phyloP scores from a whole-genome alignment of 768 basidiomycete species.

The Suillus occidentalis region DNA sequence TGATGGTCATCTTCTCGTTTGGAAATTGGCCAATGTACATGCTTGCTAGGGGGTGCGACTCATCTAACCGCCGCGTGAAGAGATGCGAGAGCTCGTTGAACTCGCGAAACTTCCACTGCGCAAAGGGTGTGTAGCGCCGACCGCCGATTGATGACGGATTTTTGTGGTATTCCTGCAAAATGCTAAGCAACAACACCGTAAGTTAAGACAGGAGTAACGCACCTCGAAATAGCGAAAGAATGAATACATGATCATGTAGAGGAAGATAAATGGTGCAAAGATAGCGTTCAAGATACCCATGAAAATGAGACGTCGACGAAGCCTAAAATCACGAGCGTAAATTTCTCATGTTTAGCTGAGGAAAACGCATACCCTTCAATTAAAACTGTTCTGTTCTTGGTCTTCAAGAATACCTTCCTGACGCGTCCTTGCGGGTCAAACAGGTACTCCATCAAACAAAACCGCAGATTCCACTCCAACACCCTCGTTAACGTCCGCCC shows the following conservation, averaged over 20 bases:
- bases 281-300: constrained; percentile 96
- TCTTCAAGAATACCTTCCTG: constrained; percentile 87
- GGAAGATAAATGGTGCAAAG: constrained; percentile 94
- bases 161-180: constrained; percentile 90
- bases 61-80: constrained; percentile 81
- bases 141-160: constrained; percentile 94
- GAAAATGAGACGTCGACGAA: constrained; percentile 87
- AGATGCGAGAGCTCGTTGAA: constrained; percentile 98
- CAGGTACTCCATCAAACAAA: constrained; percentile 92
- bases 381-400: constrained; percentile 71
- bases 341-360: background rate
- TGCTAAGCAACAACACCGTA: background rate
- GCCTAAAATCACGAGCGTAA: constrained; percentile 40
- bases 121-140: constrained; percentile 90
- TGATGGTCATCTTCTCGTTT: constrained; percentile 85
- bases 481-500: constrained; percentile 84
- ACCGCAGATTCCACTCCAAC: constrained; percentile 95
- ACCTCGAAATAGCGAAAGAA: constrained; percentile 99
- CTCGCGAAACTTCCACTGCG: constrained; percentile 98
- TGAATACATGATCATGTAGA: constrained; percentile 96
- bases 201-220: constrained; percentile 21
- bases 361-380: constrained; percentile 72
- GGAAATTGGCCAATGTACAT: constrained; percentile 99
- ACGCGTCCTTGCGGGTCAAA: constrained; percentile 92
- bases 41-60: constrained; percentile 86